Base-by-base conservation (phyloP, 129 eudicot species). In the Flaveria ramosissima region DNA sequence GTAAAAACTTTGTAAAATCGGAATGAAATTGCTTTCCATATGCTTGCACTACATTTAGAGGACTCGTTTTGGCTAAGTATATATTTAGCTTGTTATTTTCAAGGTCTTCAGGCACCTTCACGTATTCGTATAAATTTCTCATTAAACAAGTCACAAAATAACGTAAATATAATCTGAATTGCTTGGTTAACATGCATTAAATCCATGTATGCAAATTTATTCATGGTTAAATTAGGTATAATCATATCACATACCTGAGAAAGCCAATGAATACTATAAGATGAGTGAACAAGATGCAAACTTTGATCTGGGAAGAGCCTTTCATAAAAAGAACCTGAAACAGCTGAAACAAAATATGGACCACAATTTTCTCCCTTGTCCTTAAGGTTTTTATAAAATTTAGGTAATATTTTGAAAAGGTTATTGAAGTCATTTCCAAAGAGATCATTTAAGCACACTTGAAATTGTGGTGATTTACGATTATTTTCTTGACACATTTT, bases 1-100 rank as follows among this genome's bases (percentile, higher is more conserved):
- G 65, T 59, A 59, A 23, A 11, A 61, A 61, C 19, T 61, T 61
- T 61, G 68, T 61, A 27, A 61, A 61, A 8, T 61, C 68, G 10
- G 10, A 13, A 26, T 24, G 17, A 61, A 61, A 61, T 61, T 61
- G 68, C 68, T 26, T 61, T 61, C 10, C 41, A 61, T 61, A 61
- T 26, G 68, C 68, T 61, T 61, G 41, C 42, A 23, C 0, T 26
- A 61, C 68, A 24, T 61, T 11, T 23, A 12, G 6, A 11, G 68
- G 42, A 61, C 68, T 61, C 26, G 68, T 61, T 26, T 26, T 26
- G 0, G 68, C 68, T 61, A 61, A 13, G 19, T 24, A 26, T 61
- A 61, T 61, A 26, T 61, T 61, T 61, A 26, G 42, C 41, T 5
- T 13, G 3, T 61, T 61, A 13, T 13, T 61, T 61, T 61, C 68